These are phyloP conservation scores for Crassisporium funariophilum DNA, from an alignment of 768 basidiomycete genomes.

Conservation along the genomic window DNA sequence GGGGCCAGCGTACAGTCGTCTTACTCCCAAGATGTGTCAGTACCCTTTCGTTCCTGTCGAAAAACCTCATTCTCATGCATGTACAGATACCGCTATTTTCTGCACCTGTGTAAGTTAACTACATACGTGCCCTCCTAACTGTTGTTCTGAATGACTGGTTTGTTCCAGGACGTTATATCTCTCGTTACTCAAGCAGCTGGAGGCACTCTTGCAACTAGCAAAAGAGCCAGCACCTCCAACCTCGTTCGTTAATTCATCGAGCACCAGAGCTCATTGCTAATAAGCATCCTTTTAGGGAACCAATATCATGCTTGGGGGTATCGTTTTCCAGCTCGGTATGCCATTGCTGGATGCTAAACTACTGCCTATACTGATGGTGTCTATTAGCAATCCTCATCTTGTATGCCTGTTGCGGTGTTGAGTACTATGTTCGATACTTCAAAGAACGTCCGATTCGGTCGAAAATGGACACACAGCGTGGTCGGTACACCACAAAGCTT, in stretches of 20 bases:
- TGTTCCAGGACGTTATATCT: slow-evolving; percentile 45
- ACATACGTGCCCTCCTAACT: background rate
- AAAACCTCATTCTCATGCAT: background rate
- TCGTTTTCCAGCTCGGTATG: slow-evolving; percentile 46
- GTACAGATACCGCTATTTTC: slow-evolving; percentile 46
- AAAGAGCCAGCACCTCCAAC: slow-evolving; percentile 16
- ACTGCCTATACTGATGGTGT: background rate
- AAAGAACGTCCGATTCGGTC: slow-evolving; percentile 15
- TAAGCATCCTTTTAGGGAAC: slow-evolving; percentile 35
- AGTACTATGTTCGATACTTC: slow-evolving; percentile 46
- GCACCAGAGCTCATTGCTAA: slow-evolving; percentile 6
- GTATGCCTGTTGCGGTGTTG: slow-evolving; percentile 39
- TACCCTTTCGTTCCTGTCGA: slow-evolving; percentile 4
- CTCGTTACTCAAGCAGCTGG: slow-evolving; percentile 59
- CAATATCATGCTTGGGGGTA: slow-evolving; percentile 55
- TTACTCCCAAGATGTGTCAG: slow-evolving; percentile 46
- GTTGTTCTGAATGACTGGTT: background rate
- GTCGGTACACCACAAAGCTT: slow-evolving; percentile 9
- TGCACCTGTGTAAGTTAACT: slow-evolving; percentile 30
- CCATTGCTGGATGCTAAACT: background rate
- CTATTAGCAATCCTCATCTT: slow-evolving; percentile 41
- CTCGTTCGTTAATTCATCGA: slow-evolving; percentile 3
- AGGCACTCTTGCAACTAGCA: slow-evolving; percentile 48
- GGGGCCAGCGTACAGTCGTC: slow-evolving; percentile 48
- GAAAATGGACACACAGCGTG: background rate